phyloP scores from a whole-genome alignment of 306 rosid species.

The Quercus robur region DNA sequence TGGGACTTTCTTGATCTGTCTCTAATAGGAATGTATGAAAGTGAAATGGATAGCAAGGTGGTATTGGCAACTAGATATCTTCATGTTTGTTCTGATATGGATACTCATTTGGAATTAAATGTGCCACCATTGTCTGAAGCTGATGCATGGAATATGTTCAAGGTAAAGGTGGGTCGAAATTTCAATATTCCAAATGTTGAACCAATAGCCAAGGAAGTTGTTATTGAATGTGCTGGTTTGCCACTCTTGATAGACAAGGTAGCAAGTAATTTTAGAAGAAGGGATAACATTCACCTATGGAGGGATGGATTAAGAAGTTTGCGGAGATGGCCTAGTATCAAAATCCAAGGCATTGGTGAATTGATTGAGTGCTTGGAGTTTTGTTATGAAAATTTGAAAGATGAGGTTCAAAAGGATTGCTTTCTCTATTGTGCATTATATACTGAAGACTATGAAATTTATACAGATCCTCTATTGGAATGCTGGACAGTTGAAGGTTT shows the following conservation, averaged over 20 bases:
- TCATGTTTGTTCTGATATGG: not conserved
- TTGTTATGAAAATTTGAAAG: not conserved
- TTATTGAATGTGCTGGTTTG: constrained; percentile 21
- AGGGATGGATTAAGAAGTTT: constrained; percentile 13
- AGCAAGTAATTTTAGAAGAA: constrained; percentile 24
- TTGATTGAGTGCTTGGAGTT: not conserved
- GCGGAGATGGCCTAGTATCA: constrained; percentile 18
- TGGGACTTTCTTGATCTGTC: not conserved
- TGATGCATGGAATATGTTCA: constrained; percentile 37
- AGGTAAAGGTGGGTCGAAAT: not conserved
- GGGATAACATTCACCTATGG: constrained; percentile 12
- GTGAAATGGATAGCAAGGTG: constrained; percentile 20
- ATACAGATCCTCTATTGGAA: constrained; percentile 22
- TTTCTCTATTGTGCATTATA: constrained; percentile 17
- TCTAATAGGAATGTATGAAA: constrained; percentile 11
- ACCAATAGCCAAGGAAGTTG: constrained; percentile 19
- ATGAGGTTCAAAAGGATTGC: not conserved
- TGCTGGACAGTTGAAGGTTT: constrained; percentile 24
- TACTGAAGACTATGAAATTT: constrained; percentile 19
- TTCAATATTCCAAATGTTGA: constrained; percentile 15
- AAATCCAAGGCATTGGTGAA: constrained; percentile 1
- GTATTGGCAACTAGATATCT: constrained; percentile 14
- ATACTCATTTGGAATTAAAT: not conserved
- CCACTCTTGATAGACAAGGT: constrained; percentile 29
- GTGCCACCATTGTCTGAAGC: constrained; percentile 1